Evolutionary conservation across 2,329 filamentous ascomycete genomes (phyloP), one percentile per base, ranked within the genome.

Genomic region (Fusarium illudens): DNA sequence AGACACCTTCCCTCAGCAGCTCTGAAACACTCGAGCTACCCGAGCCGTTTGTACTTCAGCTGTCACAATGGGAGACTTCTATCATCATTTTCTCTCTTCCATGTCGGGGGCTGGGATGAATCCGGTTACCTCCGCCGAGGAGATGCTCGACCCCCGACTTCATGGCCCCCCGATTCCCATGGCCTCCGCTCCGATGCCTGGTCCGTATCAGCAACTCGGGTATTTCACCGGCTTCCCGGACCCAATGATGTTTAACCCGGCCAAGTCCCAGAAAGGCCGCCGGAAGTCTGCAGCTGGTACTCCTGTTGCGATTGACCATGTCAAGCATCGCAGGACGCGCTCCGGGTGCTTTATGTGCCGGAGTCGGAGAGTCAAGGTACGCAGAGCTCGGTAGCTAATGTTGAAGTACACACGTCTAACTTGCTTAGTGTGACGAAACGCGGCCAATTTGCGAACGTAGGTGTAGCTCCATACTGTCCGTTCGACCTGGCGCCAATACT

Each of bases 321-420:
- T 96, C 71, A 98, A 98, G 79, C 95, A 98, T 78, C 91, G 94
- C 65, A 89, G 96, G 71, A 98, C 96, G 42, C 87, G 96, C 72
- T 97, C 94, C 67, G 96, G 96, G 27, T 99, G 96, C 81, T 97
- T 85, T 69, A 98, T 94, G 48, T 99, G 96, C 79, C 88, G 96
- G 62, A 90, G 90, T 73, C 88, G 96, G 70, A 88, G 96, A 78
- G 94, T 98, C 53, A 98, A 91, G 84, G 89, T 89, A 82, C 68
- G 75, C 51, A 52, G 15, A n/a, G 36, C 37, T 5, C 54, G 15
- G 19, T n/a, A 22, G 33, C 10, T 3, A 29, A 44, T 27, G 36
- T 34, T 2, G 44, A 39, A 55, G 19, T 36, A 34, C 25, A 22
- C 39, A 22, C 61, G n/a, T 60, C 61, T 73, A 63, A 72, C 39